phyloP scores from a whole-genome alignment of 805 yeast species.

The Schwanniomyces vanrijiae region DNA sequence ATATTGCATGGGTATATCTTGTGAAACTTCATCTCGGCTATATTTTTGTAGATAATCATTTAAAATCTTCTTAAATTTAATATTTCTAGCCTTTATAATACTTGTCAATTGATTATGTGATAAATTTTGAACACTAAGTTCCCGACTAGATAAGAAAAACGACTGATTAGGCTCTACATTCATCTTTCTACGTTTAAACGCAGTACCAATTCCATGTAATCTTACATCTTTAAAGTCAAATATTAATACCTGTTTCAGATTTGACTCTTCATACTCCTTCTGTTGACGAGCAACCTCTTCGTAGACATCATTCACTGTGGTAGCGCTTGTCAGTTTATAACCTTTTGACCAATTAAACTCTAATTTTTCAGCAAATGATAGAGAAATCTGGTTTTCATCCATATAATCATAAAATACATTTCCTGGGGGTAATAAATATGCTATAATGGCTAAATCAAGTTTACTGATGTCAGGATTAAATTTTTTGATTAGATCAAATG shows the following conservation, averaged over 20 bases:
- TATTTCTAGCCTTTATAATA: constrained; percentile 58
- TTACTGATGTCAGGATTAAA: constrained; percentile 31
- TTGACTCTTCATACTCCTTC: constrained; percentile 25
- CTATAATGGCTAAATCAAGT: constrained; percentile 65
- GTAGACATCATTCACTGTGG: constrained; percentile 47
- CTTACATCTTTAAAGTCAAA: constrained; percentile 78
- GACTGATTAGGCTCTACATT: constrained; percentile 11
- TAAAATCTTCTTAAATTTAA: constrained; percentile 41
- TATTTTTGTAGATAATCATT: constrained; percentile 12
- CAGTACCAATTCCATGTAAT: constrained; percentile 46
- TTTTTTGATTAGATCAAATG: constrained; percentile 29
- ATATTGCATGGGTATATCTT: constrained; percentile 39
- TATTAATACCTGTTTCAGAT: constrained; percentile 55
- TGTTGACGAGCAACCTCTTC: constrained; percentile 50
- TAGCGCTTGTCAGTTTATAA: constrained; percentile 30
- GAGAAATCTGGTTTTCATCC: constrained; percentile 66
- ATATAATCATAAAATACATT: constrained; percentile 66
- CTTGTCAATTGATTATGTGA: constrained; percentile 57
- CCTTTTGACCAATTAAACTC: constrained; percentile 36
- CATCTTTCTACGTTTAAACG: constrained; percentile 12
- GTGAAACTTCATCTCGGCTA: constrained; percentile 24
- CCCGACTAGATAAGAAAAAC: constrained; percentile 34
- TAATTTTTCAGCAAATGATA: constrained; percentile 45
- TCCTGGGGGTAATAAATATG: constrained; percentile 64
- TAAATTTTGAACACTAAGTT: constrained; percentile 50